phyloP scores from a whole-genome alignment of 306 rosid species.

The Pachyrhizus erosus region DNA sequence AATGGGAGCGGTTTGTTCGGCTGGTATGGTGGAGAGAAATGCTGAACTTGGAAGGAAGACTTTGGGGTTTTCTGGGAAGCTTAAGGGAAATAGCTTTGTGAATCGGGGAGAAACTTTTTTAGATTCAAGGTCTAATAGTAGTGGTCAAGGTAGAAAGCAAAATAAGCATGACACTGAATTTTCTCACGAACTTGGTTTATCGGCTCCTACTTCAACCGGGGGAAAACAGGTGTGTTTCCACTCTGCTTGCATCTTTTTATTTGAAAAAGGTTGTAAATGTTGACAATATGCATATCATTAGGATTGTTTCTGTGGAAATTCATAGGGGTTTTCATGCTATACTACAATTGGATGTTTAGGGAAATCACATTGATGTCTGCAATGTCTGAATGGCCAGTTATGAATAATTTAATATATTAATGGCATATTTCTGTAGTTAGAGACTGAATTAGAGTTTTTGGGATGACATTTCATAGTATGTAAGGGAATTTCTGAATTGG shows the following conservation, averaged over 20 bases:
- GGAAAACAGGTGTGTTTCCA: conserved; percentile 53
- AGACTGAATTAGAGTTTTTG: background rate
- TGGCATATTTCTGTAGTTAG: background rate
- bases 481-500: conserved; percentile 1
- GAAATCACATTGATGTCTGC: conserved; percentile 19
- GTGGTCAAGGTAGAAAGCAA: conserved; percentile 41
- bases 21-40: conserved; percentile 55
- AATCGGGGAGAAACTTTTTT: conserved; percentile 39
- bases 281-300: background rate
- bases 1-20: conserved; percentile 90
- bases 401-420: background rate
- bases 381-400: conserved; percentile 8
- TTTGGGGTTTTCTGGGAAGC: conserved; percentile 59
- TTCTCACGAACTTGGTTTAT: conserved; percentile 52
- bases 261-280: background rate
- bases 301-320: conserved; percentile 2
- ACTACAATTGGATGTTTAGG: conserved; percentile 13
- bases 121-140: conserved; percentile 40
- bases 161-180: conserved; percentile 45
- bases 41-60: conserved; percentile 43
- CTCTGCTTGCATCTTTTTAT: background rate
- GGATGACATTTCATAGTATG: conserved; percentile 16
- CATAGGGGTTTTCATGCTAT: background rate
- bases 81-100: conserved; percentile 41
- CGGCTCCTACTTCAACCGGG: conserved; percentile 41